Base-by-base conservation (phyloP, 805 yeast species). In the Kodamaea hsintzibuensis region DNA sequence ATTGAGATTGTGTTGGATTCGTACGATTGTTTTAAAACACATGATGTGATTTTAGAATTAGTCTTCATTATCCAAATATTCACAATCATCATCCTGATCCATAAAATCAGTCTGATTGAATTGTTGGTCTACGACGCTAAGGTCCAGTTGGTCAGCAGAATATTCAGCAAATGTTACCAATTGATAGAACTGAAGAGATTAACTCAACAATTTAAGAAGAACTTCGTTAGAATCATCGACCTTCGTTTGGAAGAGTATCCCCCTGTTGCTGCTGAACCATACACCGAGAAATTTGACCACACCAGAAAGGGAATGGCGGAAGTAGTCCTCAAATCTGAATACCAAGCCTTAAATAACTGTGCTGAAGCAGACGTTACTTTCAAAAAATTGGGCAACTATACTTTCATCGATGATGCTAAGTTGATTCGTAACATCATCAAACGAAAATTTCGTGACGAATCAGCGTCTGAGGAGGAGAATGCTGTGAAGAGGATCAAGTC, bases 21-120 rank as follows among this genome's bases (percentile, higher is more conserved):
- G 0, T 88, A 83, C 68, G 95, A 88, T 60, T 78, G 86, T 52
- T 87, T 79, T 60, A 62, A 57, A 2, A 76, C 82, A 43, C 84
- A 85, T 9, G 89, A 83, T 37, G 73, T 86, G 1, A 64, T 80
- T 16, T 78, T 85, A n/a, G 93, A 89, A 65, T 67, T 82, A 40
- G 69, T 78, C 0, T 67, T 86, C 17, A 50, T 88, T 3, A 54
- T 85, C 4, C 87, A 86, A 59, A 73, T 82, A 2, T 59, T 86
- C 8, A 72, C 83, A 1, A 72, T 69, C 27, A 55, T 71, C 16
- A 49, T 61, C 1, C 54, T 64, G 16, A 64, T 73, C 40, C 60
- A 74, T 54, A 56, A 64, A 10, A 49, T 64, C 7, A 55, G 60
- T 8, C 49, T 69, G 17, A 66, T 63, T 53, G 64, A 55, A 16